Evolutionary conservation across 768 basidiomycete species (phyloP), one percentile per base, ranked within the genome.

Genomic region (Lenzites betulinus): DNA sequence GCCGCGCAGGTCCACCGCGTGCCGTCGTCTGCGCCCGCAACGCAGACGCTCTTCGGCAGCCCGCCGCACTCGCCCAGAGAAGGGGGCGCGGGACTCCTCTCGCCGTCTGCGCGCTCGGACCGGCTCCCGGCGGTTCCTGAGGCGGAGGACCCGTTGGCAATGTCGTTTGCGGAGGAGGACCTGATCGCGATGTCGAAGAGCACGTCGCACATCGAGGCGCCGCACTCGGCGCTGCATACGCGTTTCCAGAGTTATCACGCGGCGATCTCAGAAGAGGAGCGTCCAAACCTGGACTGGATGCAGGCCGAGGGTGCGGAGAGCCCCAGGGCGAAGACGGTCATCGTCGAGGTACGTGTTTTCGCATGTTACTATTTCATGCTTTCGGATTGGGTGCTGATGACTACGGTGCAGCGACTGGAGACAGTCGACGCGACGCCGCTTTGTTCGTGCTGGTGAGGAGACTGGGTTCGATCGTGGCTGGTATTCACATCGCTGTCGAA

Each of bases 121-220:
- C 72, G 69, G 12, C 71, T 88, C 36, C 71, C 82, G 0, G 82
- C 83, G 7, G 82, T 89, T 4, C 81, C 76, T 7, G 87, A 87
- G 70, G 13, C 75, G 78, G 43, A 66, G 26, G 70, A 69, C 59
- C 74, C 81, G 35, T 80, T 78, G 61, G 86, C 60, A 18, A 62
- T 64, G 60, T 67, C 87, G 8, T 75, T 86, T 57, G 81, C 79
- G 33, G 89, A 90, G 69, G 88, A 90, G 62, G 89, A 89, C 68
- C 71, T 90, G 56, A 83, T 84, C 13, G 81, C 82, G 7, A 81
- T 92, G 79, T 92, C 90, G 4, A 90, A 87, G 75, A 90, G 89
- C 2, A 83, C 85, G 64, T 86, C 90, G 18, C 85, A 89, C 67
- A 80, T 86, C 9, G 89, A 90, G 67, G 75, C 79, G 30, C 74